Base-by-base conservation (phyloP, 2,329 filamentous ascomycete species). In the Leptosphaerulina australis region DNA sequence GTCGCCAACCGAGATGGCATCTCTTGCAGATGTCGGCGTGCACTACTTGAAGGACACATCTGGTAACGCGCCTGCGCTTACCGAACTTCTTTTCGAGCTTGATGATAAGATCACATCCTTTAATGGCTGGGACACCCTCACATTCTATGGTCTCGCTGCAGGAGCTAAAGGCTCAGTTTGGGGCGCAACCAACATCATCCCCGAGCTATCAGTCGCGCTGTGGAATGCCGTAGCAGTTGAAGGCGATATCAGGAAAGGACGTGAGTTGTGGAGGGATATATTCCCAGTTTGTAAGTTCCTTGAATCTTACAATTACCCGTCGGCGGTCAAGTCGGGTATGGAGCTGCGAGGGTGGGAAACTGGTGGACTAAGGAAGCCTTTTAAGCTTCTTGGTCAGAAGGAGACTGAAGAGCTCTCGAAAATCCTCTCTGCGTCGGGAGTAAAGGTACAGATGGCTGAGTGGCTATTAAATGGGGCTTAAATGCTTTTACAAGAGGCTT, bases 61-160 rank as follows among this genome's bases (percentile, higher is more conserved):
- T 2, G 79, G 79, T 14, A 77, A 81, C 44, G 79, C 72, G 1
- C 79, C 79, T 0, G 77, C 75, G 0, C 64, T 80, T 4, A 81
- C 78, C 2, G 78, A 81, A 48, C 59, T 81, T 11, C 66, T 81
- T 3, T 80, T 81, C 54, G 70, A 69, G 4, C 60, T 72, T 15
- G 62, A 64, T 2, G 67, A 74, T 44, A 59, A 70, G 20, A 76
- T 81, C 52, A 80, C 76, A 1, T 70, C 76, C 0, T 80, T 81
- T 60, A 81, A 81, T 47, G 79, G 79, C 1, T 81, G 79, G 79
- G 79, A 81, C 50, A 81, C 78, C 0, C 64, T 81, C 12, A 81
- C 79, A 0, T 81, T 81, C 59, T 81, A 81, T 53, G 78, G 79
- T 8, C 64, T 81, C 8, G 76, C 75, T 0, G 78, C 78, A 0